Evolutionary conservation across 768 basidiomycete species (phyloP).

Genomic region (Sarcodon sp.): DNA sequence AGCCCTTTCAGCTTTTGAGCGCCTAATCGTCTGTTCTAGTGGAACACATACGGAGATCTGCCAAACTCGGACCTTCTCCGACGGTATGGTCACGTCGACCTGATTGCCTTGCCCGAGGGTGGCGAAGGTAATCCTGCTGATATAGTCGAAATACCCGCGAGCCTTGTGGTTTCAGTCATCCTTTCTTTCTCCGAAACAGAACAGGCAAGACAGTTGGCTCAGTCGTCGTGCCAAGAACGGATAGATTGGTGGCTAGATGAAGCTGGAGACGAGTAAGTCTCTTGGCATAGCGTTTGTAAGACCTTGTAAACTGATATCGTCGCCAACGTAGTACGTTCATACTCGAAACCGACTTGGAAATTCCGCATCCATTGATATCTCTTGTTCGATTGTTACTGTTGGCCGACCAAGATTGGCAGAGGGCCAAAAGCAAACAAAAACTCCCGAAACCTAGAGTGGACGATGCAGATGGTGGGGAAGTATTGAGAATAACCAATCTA

Average conservation of each 20-base stretch:
- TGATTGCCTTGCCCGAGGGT: constrained; percentile 38
- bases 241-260: constrained; percentile 93
- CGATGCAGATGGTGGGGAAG: constrained; percentile 7
- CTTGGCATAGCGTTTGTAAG: background rate
- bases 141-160: constrained; percentile 65
- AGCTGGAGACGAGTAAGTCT: constrained; percentile 76
- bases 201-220: constrained; percentile 8
- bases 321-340: constrained; percentile 34
- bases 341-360: constrained; percentile 34
- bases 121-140: constrained; percentile 65
- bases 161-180: constrained; percentile 41
- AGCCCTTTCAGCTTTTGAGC: background rate
- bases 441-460: constrained; percentile 65
- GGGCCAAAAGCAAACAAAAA: constrained; percentile 45
- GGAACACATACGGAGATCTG: constrained; percentile 91
- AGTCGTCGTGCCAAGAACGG: constrained; percentile 28
- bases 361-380: constrained; percentile 47
- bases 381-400: constrained; percentile 54
- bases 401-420: constrained; percentile 43
- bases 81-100: constrained; percentile 87
- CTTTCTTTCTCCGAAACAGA: constrained; percentile 5
- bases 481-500: constrained; percentile 32
- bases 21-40: constrained; percentile 28
- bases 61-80: constrained; percentile 92
- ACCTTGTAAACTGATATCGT: background rate